Conservation (phyloP, 139 green algal species). For the Prasinococcaceae sp. region DNA sequence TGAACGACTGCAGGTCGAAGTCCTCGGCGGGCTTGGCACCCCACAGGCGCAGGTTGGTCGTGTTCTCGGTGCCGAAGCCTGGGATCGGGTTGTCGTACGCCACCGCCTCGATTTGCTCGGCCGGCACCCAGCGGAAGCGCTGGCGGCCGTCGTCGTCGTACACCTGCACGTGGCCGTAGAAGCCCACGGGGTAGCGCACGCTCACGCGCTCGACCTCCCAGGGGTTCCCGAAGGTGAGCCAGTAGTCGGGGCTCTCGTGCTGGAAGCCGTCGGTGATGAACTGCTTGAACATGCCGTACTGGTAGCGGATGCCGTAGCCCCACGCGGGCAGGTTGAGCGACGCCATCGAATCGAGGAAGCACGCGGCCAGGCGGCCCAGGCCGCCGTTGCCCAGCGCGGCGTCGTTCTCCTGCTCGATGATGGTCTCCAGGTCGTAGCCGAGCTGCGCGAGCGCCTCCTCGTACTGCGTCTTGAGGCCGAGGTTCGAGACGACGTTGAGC, state of each 20-base stretch:
- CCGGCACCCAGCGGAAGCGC: conserved; percentile 39
- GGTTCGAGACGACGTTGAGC: conserved; percentile 86
- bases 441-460: conserved; percentile 62
- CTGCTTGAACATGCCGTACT: conserved; percentile 98
- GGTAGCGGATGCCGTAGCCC: conserved; percentile 98
- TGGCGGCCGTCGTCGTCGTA: conserved; percentile 21
- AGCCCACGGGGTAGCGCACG: conserved; percentile 41
- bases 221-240: conserved; percentile 52
- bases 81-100: conserved; percentile 91
- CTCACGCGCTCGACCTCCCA: conserved; percentile 56
- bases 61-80: conserved; percentile 75
- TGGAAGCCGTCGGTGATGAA: conserved; percentile 34
- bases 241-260: conserved; percentile 40
- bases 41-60: conserved; percentile 94
- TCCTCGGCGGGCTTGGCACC: conserved; percentile 70
- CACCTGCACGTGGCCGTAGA: conserved; percentile 46
- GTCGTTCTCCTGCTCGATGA: conserved; percentile 46
- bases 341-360: conserved; percentile 98
- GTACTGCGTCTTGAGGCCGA: conserved; percentile 70
- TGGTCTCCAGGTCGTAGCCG: conserved; percentile 40
- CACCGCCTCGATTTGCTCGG: conserved; percentile 38
- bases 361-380: conserved; percentile 88
- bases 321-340: conserved; percentile 90
- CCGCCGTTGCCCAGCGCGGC: conserved; percentile 91
- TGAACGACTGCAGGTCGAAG: conserved; percentile 86